Evolutionary conservation across 306 rosid species (phyloP).

Genomic region (Quercus bicolor): DNA sequence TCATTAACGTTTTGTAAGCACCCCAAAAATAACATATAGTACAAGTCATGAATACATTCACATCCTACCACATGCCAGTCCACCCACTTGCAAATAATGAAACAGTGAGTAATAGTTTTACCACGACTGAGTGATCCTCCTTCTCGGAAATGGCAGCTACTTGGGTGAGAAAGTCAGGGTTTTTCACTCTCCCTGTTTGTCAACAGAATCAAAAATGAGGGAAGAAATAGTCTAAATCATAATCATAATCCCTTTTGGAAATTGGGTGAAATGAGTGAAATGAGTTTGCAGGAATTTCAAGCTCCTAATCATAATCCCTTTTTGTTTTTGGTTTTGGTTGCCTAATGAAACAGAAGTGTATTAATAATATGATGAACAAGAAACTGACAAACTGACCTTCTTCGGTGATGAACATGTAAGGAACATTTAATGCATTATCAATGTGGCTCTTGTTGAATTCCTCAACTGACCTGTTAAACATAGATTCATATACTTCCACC

Average conservation of each 20-base stretch:
- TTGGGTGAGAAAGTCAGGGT: slow-evolving; percentile 36
- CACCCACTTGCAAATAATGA: not conserved
- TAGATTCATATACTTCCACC: not conserved
- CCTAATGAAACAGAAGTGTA: not conserved
- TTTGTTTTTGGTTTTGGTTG: no score
- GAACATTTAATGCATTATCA: slow-evolving; percentile 36
- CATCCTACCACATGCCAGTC: not conserved
- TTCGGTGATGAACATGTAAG: slow-evolving; percentile 45
- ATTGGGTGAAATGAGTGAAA: not conserved
- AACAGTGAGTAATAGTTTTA: not conserved
- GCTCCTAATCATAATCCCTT: not conserved
- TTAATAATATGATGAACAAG: not conserved
- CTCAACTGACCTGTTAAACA: slow-evolving; percentile 24
- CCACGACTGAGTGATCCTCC: slow-evolving; percentile 42
- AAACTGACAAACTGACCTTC: slow-evolving; percentile 24
- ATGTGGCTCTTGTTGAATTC: slow-evolving; percentile 51
- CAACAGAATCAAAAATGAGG: not conserved
- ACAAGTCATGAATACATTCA: no score
- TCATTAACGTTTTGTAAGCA: no score
- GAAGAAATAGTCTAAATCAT: not conserved
- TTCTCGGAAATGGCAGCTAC: slow-evolving; percentile 23
- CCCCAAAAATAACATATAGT: no score
- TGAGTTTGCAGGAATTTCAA: not conserved
- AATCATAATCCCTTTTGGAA: no score
- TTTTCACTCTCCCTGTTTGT: slow-evolving; percentile 32